Base-by-base conservation (phyloP, 129 eudicot genomes). In the Daucus carota region DNA sequence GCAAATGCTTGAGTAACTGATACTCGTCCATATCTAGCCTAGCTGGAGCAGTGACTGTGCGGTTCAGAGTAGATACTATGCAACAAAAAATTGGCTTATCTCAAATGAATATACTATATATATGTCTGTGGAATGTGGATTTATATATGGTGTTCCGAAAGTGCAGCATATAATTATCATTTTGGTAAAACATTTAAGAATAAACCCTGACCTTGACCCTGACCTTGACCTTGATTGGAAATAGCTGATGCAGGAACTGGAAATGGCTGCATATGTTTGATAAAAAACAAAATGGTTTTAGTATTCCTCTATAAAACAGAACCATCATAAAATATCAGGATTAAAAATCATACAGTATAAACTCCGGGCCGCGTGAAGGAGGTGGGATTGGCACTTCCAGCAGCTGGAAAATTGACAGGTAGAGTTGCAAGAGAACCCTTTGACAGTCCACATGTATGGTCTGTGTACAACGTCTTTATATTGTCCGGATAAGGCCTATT, bases 161-260 rank as follows among this genome's bases (percentile, higher is more conserved):
- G 16, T 42, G 34, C 74, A 73, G 33, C 15, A 36, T 0, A 29
- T 73, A 43, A 73, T 47, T 2, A 60, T 54, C 36, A 4, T 36
- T 22, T 24, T 59, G 75, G 17, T 36, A 73, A 44, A 62, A 62
- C 12, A 62, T 29, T 29, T 6, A 77, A 43, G 59, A 29, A 18
- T 29, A 13, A 76, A 69, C 31, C 48, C 82, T 77, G 29, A 92
- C 98, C 96, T 86, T 92, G n/a, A n/a, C n/a, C n/a, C n/a, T n/a
- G n/a, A n/a, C n/a, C n/a, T n/a, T n/a, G 98, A 82, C 98, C 96
- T 85, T 92, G 98, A 82, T 83, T 90, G 60, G 92, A 92, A 60
- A 91, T 87, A 22, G 89, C 90, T 68, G 96, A 91, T 82, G 90
- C 90, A 70, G 86, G 52, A n/a, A 93, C 86, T 7, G 88, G 96